Conservation (phyloP, 2,329 filamentous ascomycete species). For the Pyrenophora teres region DNA sequence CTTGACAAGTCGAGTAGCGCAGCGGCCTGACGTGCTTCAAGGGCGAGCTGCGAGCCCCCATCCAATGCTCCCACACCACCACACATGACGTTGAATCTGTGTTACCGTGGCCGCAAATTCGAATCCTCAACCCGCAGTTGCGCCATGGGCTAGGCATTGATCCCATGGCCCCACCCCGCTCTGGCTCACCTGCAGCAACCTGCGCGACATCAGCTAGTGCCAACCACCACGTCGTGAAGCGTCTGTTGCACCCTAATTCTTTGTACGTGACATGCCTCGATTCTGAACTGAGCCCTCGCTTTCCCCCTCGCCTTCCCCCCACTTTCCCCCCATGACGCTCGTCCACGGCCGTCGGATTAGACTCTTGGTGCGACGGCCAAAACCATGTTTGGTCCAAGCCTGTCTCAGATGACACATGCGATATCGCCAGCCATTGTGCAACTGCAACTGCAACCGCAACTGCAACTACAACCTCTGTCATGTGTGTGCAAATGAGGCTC, state of each 20-base stretch:
- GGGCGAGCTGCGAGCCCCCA: neutral
- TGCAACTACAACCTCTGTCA: slow-evolving; percentile 1
- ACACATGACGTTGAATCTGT: slow-evolving; percentile 9
- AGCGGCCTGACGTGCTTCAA: slow-evolving; percentile 7
- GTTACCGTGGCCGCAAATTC: slow-evolving; percentile 5
- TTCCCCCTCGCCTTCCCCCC: too few species aligned
- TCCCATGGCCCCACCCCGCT: neutral
- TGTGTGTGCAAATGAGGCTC: neutral
- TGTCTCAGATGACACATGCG: slow-evolving; percentile 13
- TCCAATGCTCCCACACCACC: slow-evolving; percentile 25
- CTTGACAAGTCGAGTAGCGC: too few species aligned
- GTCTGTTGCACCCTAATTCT: too few species aligned
- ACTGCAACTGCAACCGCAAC: slow-evolving; percentile 8
- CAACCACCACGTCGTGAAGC: slow-evolving; percentile 18
- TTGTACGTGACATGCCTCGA: neutral
- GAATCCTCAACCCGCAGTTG: neutral
- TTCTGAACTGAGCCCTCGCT: too few species aligned
- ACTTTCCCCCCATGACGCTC: neutral
- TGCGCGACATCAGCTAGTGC: slow-evolving; percentile 12
- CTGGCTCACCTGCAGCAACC: slow-evolving; percentile 1
- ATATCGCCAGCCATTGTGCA: slow-evolving; percentile 21
- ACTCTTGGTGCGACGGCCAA: slow-evolving; percentile 9
- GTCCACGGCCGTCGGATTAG: slow-evolving; percentile 15
- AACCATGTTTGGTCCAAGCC: slow-evolving; percentile 9
- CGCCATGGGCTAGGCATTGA: slow-evolving; percentile 1